Conservation (phyloP, 805 yeast genomes). For the Lipomyces yamadae region DNA sequence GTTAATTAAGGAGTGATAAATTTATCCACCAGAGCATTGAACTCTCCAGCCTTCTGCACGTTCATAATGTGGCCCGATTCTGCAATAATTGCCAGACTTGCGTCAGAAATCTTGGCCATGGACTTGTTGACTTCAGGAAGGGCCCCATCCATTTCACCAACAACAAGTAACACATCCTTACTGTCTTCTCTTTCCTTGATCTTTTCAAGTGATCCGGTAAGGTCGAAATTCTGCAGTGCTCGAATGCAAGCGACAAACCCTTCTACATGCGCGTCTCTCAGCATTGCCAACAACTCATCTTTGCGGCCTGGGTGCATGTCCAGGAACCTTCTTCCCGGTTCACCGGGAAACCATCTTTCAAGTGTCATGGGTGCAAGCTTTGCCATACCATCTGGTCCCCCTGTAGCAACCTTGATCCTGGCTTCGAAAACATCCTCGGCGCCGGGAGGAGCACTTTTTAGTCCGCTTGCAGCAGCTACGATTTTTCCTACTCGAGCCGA, state of each 20-base stretch:
- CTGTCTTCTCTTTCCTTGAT: constrained; percentile 21
- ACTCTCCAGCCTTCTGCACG: constrained; percentile 27
- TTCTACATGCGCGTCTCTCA: constrained; percentile 19
- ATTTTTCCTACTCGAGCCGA: constrained; percentile 27
- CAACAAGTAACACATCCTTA: constrained; percentile 25
- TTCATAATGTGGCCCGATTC: constrained; percentile 33
- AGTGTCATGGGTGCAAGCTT: constrained; percentile 29
- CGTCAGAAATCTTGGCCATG: constrained; percentile 28
- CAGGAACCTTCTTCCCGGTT: constrained; percentile 22
- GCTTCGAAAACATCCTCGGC: constrained; percentile 26
- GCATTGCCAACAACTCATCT: constrained; percentile 24
- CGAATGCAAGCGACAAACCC: constrained; percentile 32
- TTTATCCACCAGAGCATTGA: constrained; percentile 26
- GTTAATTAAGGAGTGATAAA: constrained; percentile 17
- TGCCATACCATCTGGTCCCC: constrained; percentile 26
- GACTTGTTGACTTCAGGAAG: constrained; percentile 21
- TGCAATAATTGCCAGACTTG: constrained; percentile 10
- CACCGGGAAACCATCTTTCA: constrained; percentile 35
- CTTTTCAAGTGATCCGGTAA: constrained; percentile 24
- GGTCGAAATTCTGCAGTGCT: constrained; percentile 33
- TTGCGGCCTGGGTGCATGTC: constrained; percentile 17
- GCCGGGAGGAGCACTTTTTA: constrained; percentile 19
- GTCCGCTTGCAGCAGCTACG: constrained; percentile 29
- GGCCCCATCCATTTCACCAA: constrained; percentile 31
- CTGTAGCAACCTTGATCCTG: constrained; percentile 25